These are phyloP conservation scores for Aureobasidium mangrovei DNA, from an alignment of 2,329 filamentous ascomycete species.

Conservation along the genomic window DNA sequence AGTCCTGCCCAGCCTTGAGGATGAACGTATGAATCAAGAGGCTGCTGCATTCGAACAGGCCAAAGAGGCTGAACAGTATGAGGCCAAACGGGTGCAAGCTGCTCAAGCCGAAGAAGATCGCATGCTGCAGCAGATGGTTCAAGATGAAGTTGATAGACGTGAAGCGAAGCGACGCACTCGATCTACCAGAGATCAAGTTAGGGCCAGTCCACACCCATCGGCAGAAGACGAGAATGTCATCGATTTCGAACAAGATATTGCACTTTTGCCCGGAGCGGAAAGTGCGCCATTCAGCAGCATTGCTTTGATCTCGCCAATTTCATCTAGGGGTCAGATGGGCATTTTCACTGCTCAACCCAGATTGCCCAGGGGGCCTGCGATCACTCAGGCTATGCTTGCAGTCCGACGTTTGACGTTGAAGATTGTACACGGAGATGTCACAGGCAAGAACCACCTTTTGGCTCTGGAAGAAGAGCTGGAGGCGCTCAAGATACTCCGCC, in stretches of 20 bases:
- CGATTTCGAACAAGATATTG: slow-evolving; percentile 23
- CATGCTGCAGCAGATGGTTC: slow-evolving; percentile 59
- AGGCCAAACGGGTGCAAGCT: slow-evolving; percentile 31
- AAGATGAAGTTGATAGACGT: slow-evolving; percentile 62
- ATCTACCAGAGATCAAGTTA: not conserved
- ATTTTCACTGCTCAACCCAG: slow-evolving; percentile 7
- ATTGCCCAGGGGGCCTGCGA: not conserved
- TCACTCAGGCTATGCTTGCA: slow-evolving; percentile 2
- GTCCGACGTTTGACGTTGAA: slow-evolving; percentile 7
- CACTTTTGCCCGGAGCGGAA: slow-evolving; percentile 21
- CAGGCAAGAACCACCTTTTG: slow-evolving; percentile 61
- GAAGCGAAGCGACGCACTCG: slow-evolving; percentile 31
- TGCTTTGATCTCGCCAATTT: slow-evolving; percentile 2
- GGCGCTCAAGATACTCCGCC: slow-evolving; percentile 62
- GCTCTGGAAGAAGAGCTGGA: slow-evolving; percentile 69
- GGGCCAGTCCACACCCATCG: not conserved
- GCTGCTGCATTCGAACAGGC: slow-evolving; percentile 56
- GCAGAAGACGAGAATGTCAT: slow-evolving; percentile 3
- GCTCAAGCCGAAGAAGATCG: slow-evolving; percentile 56
- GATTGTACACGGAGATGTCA: slow-evolving; percentile 1
- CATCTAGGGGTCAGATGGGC: not conserved
- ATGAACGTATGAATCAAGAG: slow-evolving; percentile 78
- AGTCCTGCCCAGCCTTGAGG: slow-evolving; percentile 75
- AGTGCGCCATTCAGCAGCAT: slow-evolving; percentile 13
- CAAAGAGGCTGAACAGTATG: slow-evolving; percentile 34